A percentile compares a stretch with the other conserved stretches of the same genome.
Conservation (phyloP, 352 stramenopile genomes). For the Thraustochytrium striatum region DNA sequence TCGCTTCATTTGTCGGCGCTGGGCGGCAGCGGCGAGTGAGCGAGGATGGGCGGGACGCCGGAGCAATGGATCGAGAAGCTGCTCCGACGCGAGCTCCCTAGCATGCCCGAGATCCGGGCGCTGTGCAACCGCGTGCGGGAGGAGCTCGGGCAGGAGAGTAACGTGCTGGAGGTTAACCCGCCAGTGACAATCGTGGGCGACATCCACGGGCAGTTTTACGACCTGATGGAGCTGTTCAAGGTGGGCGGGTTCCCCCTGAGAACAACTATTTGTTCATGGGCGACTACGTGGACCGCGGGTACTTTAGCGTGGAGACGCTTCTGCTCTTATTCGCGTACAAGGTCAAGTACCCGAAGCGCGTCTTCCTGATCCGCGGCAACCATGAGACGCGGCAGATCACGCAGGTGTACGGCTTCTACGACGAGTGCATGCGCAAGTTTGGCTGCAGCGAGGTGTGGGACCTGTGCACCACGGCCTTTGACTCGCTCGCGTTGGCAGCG, state of each 20-base stretch:
- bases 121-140: slow-evolving; percentile 34
- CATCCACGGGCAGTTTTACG: slow-evolving; percentile 67
- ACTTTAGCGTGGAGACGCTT: slow-evolving; percentile 61
- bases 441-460: slow-evolving; percentile 55
- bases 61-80: slow-evolving; percentile 47
- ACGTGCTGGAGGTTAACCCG: slow-evolving; percentile 52
- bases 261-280: slow-evolving; percentile 70
- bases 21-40: neutral
- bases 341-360: slow-evolving; percentile 50
- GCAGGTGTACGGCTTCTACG: slow-evolving; percentile 57
- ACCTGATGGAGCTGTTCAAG: slow-evolving; percentile 63
- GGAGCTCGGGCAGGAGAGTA: slow-evolving; percentile 51
- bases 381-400: slow-evolving; percentile 56
- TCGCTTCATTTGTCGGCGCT: too few relatives aligned
- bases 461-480: slow-evolving; percentile 53
- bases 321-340: slow-evolving; percentile 55
- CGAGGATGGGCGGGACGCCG: slow-evolving; percentile 1
- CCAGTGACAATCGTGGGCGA: slow-evolving; percentile 59
- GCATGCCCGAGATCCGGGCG: slow-evolving; percentile 34
- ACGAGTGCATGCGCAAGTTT: slow-evolving; percentile 56
- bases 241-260: slow-evolving; percentile 59
- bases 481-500: slow-evolving; percentile 52
- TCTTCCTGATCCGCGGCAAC: slow-evolving; percentile 53
- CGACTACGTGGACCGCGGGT: slow-evolving; percentile 65
- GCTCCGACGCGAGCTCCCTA: slow-evolving; percentile 35